phyloP scores from a whole-genome alignment of 306 rosid genomes.

The Boehmeria nivea region DNA sequence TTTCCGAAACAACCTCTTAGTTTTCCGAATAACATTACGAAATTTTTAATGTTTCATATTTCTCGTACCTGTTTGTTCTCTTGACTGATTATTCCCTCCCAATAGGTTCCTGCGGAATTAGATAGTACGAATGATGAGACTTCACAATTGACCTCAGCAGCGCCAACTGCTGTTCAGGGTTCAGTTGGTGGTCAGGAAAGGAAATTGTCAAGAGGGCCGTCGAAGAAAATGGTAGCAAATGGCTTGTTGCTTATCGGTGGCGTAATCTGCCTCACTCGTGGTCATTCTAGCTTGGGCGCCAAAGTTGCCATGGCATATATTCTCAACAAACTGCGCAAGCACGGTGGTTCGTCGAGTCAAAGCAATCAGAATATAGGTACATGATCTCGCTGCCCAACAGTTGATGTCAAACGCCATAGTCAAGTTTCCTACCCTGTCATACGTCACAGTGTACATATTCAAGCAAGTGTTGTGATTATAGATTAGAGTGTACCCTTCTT shows the following conservation, averaged over 20 bases:
- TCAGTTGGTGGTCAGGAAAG: constrained; percentile 21
- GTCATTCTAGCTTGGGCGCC: constrained; percentile 80
- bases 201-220: constrained; percentile 35
- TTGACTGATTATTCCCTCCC: constrained; percentile 19
- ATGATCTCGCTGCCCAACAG: too few relatives aligned
- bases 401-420: too few relatives aligned
- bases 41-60: background rate
- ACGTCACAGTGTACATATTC: too few relatives aligned
- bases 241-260: constrained; percentile 77
- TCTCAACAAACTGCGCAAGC: constrained; percentile 56
- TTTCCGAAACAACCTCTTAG: too few relatives aligned
- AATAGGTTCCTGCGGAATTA: constrained; percentile 56
- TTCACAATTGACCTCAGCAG: constrained; percentile 24
- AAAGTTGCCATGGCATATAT: constrained; percentile 79
- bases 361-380: too few relatives aligned
- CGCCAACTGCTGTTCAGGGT: constrained; percentile 13
- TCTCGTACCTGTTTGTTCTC: background rate
- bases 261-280: constrained; percentile 61
- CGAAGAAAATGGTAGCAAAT: constrained; percentile 58
- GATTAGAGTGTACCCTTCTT: too few relatives aligned
- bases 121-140: constrained; percentile 27
- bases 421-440: too few relatives aligned
- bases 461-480: constrained; percentile 17
- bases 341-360: constrained; percentile 34
- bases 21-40: too few relatives aligned